Evolutionary conservation across 2,329 filamentous ascomycete genomes (phyloP).

Genomic region (Ramularia collo-cygni): DNA sequence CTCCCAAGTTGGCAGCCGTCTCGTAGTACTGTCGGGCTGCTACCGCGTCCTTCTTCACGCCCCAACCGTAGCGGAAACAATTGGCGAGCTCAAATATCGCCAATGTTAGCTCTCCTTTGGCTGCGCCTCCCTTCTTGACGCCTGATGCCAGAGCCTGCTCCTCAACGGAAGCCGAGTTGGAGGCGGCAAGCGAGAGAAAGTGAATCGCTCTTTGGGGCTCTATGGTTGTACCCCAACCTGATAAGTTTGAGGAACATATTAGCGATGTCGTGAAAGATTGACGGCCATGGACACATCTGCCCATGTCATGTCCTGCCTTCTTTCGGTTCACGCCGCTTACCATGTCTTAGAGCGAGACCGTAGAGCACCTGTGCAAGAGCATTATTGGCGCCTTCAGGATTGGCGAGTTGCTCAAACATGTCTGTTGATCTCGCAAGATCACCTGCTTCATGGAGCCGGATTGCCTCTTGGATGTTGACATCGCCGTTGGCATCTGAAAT

Average conservation of each 20-base stretch:
- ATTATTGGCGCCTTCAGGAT: constrained; percentile 80
- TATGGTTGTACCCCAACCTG: constrained; percentile 72
- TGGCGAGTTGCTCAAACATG: constrained; percentile 77
- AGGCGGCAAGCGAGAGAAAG: constrained; percentile 81
- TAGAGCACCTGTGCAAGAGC: constrained; percentile 93
- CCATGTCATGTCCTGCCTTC: too few relatives aligned
- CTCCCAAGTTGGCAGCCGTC: constrained; percentile 91
- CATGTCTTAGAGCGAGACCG: constrained; percentile 85
- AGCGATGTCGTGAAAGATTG: too few relatives aligned
- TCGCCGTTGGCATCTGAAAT: constrained; percentile 35
- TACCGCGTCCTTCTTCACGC: constrained; percentile 74
- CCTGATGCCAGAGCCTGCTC: constrained; percentile 77
- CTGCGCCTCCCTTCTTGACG: constrained; percentile 84
- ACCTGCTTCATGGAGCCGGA: constrained; percentile 80
- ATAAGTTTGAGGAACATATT: too few relatives aligned
- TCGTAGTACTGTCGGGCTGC: constrained; percentile 92
- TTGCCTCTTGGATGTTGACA: constrained; percentile 85
- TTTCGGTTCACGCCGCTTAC: too few relatives aligned
- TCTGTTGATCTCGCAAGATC: constrained; percentile 71
- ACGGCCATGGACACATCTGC: too few relatives aligned
- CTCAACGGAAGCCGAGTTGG: constrained; percentile 84
- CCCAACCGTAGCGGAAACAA: constrained; percentile 92
- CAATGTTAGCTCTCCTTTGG: constrained; percentile 91
- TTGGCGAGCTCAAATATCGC: constrained; percentile 94
- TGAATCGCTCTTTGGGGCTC: constrained; percentile 67